Evolutionary conservation across 1,284 basidiomycete genomes (phyloP).

Genomic region (Cryptococcus sp.): DNA sequence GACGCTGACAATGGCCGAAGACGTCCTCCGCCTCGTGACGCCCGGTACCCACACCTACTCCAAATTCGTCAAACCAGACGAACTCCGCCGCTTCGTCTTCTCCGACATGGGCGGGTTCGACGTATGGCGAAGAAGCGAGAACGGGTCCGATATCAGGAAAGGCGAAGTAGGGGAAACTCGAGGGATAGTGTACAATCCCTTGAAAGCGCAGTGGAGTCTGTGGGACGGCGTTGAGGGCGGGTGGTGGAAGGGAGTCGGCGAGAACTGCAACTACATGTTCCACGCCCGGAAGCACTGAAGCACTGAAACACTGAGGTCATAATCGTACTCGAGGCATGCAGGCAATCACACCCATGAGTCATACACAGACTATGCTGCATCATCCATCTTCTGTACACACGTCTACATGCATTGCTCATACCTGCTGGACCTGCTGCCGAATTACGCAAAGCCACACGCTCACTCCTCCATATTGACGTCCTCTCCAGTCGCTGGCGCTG

Average conservation of each 20-base stretch:
- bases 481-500: constrained; percentile 20
- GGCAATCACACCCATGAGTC: too few relatives aligned
- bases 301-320: too few relatives aligned
- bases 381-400: background rate
- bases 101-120: constrained; percentile 57
- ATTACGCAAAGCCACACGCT: constrained; percentile 1
- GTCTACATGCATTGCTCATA: constrained; percentile 1
- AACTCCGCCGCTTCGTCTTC: constrained; percentile 83
- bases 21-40: constrained; percentile 77
- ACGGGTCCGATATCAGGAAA: constrained; percentile 57
- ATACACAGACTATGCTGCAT: background rate
- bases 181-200: constrained; percentile 79
- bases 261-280: constrained; percentile 54
- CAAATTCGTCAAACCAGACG: constrained; percentile 87
- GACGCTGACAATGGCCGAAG: constrained; percentile 88
- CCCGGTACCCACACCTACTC: constrained; percentile 88
- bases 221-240: constrained; percentile 67
- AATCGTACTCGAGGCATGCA: too few relatives aligned
- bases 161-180: constrained; percentile 75
- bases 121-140: constrained; percentile 45
- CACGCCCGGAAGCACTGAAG: constrained; percentile 41
- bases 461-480: constrained; percentile 29
- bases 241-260: constrained; percentile 42
- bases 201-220: constrained; percentile 71
- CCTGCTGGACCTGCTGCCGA: background rate